Base-by-base conservation (phyloP, 345 rosid genomes). In the Rhodamnia argentea region DNA sequence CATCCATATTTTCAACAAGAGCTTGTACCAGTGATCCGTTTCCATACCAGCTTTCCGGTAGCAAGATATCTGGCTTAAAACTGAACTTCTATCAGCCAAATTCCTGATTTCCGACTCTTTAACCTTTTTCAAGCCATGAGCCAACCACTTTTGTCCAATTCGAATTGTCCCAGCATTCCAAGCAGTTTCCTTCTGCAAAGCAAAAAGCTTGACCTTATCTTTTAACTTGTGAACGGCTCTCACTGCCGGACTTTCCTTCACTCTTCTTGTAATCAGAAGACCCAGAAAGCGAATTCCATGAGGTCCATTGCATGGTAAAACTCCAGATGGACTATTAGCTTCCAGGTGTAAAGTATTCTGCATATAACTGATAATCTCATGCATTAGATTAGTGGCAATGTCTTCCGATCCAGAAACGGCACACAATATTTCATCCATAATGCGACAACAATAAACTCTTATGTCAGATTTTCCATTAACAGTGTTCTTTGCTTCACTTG, bases 11-110 rank as follows among this genome's bases (percentile, higher is more conserved):
- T 93, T 94, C 86, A 94, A 85, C 81, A 95, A 88, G 82, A 84
- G 85, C 90, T 96, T 96, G 84, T 93, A 95, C 99, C 98, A 96
- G 84, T 96, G 98, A 92, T 96, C 99, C 14, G 97, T 94, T 90
- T 94, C 90, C 98, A 96, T 96, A 57, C 99, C 99, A 87, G 90
- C 88, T 91, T 95, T 95, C 58, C 98, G 93, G 59, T 92, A 93
- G 89, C 88, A 47, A 60, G 99, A 95, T 87, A 95, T 92, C 88
- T 92, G 91, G 91, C 87, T 94, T 90, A 95, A 89, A 82, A 87
- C 92, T 85, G 98, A 95, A 87, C 88, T 91, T 85, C 82, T 83
- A 90, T 94, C 96, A 10, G 94, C 95, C 91, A 95, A 91, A 86
- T 91, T 92, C 90, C 90, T 93, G 87, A 96, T 96, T 90, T 95